A percentile compares a stretch with the other conserved stretches of the same genome.
phyloP scores from a whole-genome alignment of 2,329 filamentous ascomycete species.

The Teratosphaeria viscida region DNA sequence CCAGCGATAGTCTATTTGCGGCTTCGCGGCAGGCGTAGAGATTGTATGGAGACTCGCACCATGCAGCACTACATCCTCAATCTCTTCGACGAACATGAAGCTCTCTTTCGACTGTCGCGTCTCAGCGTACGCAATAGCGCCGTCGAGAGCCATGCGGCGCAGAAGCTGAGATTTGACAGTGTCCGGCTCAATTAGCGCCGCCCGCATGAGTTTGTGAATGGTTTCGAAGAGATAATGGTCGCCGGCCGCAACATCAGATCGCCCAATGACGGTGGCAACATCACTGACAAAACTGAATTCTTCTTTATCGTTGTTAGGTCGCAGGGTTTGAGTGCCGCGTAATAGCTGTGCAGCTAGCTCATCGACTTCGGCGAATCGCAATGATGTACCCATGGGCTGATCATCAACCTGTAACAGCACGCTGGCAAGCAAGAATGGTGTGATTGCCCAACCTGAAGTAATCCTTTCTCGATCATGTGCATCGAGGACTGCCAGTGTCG shows the following conservation, averaged over 20 bases:
- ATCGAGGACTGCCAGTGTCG: background rate
- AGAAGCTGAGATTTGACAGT: background rate
- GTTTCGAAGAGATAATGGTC: background rate
- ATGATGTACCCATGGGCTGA: background rate
- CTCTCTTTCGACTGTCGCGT: constrained; percentile 1
- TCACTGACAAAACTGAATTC: constrained; percentile 1
- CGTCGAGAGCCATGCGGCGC: constrained; percentile 5
- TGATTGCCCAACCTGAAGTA: background rate
- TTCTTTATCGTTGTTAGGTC: background rate
- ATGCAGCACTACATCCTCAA: constrained; percentile 3
- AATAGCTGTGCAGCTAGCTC: background rate
- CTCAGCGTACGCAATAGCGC: constrained; percentile 3
- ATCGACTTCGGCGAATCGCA: background rate
- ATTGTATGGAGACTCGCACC: background rate
- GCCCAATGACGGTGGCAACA: background rate
- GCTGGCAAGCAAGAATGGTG: background rate
- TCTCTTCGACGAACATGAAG: constrained; percentile 1
- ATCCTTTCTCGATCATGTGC: background rate
- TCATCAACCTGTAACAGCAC: background rate
- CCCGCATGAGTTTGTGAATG: background rate
- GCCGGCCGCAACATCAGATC: background rate
- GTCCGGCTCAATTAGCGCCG: background rate
- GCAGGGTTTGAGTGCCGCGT: background rate
- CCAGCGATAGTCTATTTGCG: constrained; percentile 19
- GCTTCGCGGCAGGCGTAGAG: constrained; percentile 3